A percentile compares a stretch with the other conserved stretches of the same genome.
These are phyloP conservation scores for Petrea volubilis DNA, from an alignment of 257 asterid genomes.

Conservation along the genomic window DNA sequence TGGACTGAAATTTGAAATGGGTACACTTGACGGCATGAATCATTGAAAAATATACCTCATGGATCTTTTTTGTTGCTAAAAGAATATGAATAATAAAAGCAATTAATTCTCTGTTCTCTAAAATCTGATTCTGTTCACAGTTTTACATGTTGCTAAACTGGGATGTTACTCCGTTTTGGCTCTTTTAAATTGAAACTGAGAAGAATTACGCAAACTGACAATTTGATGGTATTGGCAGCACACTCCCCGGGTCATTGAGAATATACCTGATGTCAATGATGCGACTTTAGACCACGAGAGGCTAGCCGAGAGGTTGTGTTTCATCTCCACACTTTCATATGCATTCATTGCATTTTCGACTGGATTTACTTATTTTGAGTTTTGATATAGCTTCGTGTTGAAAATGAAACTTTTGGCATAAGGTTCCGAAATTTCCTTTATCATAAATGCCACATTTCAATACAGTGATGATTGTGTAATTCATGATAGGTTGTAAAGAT, in stretches of 20 bases:
- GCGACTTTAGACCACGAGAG: conserved; percentile 86
- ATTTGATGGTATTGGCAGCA: conserved; percentile 64
- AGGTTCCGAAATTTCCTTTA: too few relatives aligned
- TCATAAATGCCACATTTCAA: too few relatives aligned
- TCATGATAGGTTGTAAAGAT: background rate
- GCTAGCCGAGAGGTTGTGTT: conserved; percentile 72
- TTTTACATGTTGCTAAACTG: too few relatives aligned
- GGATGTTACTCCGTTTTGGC: too few relatives aligned
- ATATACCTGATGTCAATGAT: conserved; percentile 82
- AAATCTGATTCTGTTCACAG: conserved; percentile 21
- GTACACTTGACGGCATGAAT: too few relatives aligned
- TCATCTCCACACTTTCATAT: conserved; percentile 22
- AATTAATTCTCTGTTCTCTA: background rate
- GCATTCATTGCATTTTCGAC: conserved; percentile 2
- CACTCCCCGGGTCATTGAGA: conserved; percentile 77
- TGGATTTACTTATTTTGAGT: too few relatives aligned
- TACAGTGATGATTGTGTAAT: background rate
- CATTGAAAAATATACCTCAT: background rate
- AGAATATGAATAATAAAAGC: background rate
- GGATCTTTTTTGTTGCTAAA: background rate
- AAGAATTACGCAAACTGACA: conserved; percentile 27
- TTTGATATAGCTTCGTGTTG: too few relatives aligned
- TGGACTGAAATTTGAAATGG: too few relatives aligned
- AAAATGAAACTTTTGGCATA: too few relatives aligned
- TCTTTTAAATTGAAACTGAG: too few relatives aligned